A percentile compares a stretch with the other conserved stretches of the same genome.
Evolutionary conservation across 1,284 basidiomycete genomes (phyloP).

Genomic region (Kwoniella shivajii): DNA sequence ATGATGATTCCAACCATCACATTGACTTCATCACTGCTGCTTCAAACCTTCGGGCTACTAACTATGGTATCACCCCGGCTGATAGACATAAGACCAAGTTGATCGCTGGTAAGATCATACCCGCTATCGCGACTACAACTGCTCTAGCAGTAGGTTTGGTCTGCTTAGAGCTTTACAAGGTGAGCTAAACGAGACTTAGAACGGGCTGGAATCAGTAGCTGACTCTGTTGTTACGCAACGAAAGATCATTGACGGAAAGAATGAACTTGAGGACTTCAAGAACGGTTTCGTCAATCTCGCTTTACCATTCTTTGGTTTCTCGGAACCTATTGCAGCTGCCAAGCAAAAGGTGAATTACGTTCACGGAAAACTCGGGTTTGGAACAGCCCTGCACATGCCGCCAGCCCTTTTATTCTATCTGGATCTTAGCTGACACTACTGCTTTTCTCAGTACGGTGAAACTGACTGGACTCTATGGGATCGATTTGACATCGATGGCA

Average conservation of each 20-base stretch:
- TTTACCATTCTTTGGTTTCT: constrained; percentile 98
- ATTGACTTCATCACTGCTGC: constrained; percentile 99
- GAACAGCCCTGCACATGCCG: no score
- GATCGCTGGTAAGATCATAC: constrained; percentile 99
- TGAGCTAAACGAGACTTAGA: constrained; percentile 48
- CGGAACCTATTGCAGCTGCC: constrained; percentile 90
- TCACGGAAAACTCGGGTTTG: no score
- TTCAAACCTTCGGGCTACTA: constrained; percentile 93
- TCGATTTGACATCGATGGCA: constrained; percentile 86
- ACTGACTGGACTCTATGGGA: constrained; percentile 99
- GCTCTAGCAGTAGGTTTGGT: constrained; percentile 92
- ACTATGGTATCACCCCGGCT: constrained; percentile 87
- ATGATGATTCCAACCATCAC: constrained; percentile 97
- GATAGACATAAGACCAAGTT: constrained; percentile 96
- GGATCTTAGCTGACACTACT: no score
- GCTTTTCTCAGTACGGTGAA: constrained; percentile 63
- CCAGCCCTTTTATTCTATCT: no score
- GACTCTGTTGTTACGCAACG: not conserved
- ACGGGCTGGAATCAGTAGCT: no score
- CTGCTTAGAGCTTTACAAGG: constrained; percentile 97
- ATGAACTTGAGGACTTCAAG: constrained; percentile 91
- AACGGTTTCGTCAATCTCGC: constrained; percentile 99
- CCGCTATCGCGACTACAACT: constrained; percentile 98
- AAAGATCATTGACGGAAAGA: constrained; percentile 92
- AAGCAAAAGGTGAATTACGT: constrained; percentile 70